Evolutionary conservation across 371 early-diverging fungal genomes (phyloP).

Genomic region (Lichtheimia corymbifera): DNA sequence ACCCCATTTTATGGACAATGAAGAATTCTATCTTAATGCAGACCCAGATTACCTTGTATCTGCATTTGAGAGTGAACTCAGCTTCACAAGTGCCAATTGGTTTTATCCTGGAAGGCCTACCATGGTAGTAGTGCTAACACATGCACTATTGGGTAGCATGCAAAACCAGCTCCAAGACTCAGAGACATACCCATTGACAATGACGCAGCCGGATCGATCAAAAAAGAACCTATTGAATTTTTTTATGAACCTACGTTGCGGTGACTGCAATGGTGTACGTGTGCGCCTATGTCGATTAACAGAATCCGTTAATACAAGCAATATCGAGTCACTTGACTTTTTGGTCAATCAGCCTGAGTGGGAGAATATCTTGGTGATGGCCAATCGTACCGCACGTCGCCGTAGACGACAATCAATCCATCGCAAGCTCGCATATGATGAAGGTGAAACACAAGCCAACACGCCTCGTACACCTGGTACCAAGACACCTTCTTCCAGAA

Average conservation of each 20-base stretch:
- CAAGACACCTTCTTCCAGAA: slow-evolving; percentile 41
- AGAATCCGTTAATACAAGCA: slow-evolving; percentile 79
- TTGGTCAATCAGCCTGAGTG: slow-evolving; percentile 75
- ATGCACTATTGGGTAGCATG: slow-evolving; percentile 55
- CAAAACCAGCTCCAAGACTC: not conserved
- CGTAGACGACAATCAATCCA: slow-evolving; percentile 29
- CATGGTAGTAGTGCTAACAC: slow-evolving; percentile 75
- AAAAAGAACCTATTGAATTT: slow-evolving; percentile 80
- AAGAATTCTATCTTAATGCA: slow-evolving; percentile 82
- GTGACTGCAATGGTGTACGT: slow-evolving; percentile 68
- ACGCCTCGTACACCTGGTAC: slow-evolving; percentile 53
- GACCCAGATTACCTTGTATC: slow-evolving; percentile 83
- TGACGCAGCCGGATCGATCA: slow-evolving; percentile 19
- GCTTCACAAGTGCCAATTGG: slow-evolving; percentile 80
- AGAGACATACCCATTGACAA: not conserved
- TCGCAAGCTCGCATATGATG: slow-evolving; percentile 52
- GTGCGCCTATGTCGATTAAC: slow-evolving; percentile 72
- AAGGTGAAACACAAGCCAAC: slow-evolving; percentile 47
- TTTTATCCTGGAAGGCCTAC: slow-evolving; percentile 81
- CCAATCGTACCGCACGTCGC: slow-evolving; percentile 31
- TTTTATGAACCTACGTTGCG: slow-evolving; percentile 79
- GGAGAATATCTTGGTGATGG: slow-evolving; percentile 64
- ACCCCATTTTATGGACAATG: slow-evolving; percentile 88
- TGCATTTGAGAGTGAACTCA: slow-evolving; percentile 77
- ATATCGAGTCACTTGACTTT: slow-evolving; percentile 87